Base-by-base conservation (phyloP, 106 monocot species). In the Dendrobium officinale region DNA sequence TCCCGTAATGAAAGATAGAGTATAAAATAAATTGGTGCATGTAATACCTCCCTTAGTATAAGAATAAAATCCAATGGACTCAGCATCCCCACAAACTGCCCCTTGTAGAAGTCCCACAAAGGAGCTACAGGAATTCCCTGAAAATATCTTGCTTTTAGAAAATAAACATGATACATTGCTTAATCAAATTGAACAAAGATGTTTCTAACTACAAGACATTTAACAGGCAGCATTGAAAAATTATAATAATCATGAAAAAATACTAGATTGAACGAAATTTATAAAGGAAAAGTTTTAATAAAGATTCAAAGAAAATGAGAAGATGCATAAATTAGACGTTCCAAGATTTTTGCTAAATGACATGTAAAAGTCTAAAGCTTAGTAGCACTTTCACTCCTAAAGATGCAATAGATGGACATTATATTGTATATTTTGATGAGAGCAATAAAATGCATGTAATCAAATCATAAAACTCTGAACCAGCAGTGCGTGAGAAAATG, bases 51-150 rank as follows among this genome's bases (percentile, higher is more conserved):
- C 87, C 81, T 89, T 66, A 99, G 78, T 75, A 99, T 99, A 67
- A 99, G 80, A 81, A 99, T 99, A 80, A 99, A 99, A 82, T 99
- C 98, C 77, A 88, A 82, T 42, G 92, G 88, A 84, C 88, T 95
- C n/a, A 99, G 91, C 41, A 95, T 77, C 24, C 98, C 98, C 67
- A 91, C 93, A 91, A 92, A 95, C 67, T 88, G 86, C 2, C 95
- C 93, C 29, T 74, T 85, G 81, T 77, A 85, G 17, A 80, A 92
- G 72, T 95, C 95, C 95, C 91, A 99, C 33, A 99, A 55, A 79
- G 98, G 98, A 79, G 98, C 98, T 54, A 93, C 91, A 79, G 95
- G 84, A 84, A 86, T 87, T 61, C 93, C 98, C 95, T 95, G 88
- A 68, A 90, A 48, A 77, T 29, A 75, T 75, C 24, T 22, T 72